Base-by-base conservation (phyloP, 441 rosid genomes). In the Mallotus repandus region DNA sequence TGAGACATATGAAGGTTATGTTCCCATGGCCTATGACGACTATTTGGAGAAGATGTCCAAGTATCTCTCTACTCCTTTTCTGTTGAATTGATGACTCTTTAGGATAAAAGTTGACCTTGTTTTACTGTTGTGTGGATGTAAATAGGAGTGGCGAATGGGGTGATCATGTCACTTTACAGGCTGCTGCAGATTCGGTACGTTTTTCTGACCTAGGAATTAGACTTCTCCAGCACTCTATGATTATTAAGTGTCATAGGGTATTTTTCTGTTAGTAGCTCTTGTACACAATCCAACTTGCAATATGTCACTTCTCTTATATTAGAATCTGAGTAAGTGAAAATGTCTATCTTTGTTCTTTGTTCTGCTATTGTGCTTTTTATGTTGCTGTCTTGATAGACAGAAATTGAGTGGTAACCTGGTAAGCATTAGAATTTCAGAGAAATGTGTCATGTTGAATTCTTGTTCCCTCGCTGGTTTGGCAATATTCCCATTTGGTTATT, bases 81-180 rank as follows among this genome's bases (percentile, higher is more conserved):
- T 54, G 19, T 38, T 68, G 18, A 68, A 19, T 35, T 54, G 22
- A 25, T 55, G 48, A 68, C 35, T 55, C 32, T 54, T 68, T 19
- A 43, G 35, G 13, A 4, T 35, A 14, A 68, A 54, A 21, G 18
- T 14, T 70, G 63, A 70, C 62, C 41, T 73, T 48, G 69, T 55
- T 80, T 77, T 72, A 57, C 32, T 81, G 88, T n/a, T 68, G 29
- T 68, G 29, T 68, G 45, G 14, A 35, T 68, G 49, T 29, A 49
- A 53, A 68, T n/a, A 68, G 98, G 86, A 81, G 76, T 41, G 93
- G 97, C 38, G 95, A 89, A 76, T 94, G 97, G 98, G 98, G 97
- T 3, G 98, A 94, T 79, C 98, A 94, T 63, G 91, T 94, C 50
- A 87, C 97, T 21, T 81, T 94, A 85, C 98, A 94, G 75, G 98